Base-by-base conservation (phyloP, 257 asterid genomes). In the Cordia subcordata region DNA sequence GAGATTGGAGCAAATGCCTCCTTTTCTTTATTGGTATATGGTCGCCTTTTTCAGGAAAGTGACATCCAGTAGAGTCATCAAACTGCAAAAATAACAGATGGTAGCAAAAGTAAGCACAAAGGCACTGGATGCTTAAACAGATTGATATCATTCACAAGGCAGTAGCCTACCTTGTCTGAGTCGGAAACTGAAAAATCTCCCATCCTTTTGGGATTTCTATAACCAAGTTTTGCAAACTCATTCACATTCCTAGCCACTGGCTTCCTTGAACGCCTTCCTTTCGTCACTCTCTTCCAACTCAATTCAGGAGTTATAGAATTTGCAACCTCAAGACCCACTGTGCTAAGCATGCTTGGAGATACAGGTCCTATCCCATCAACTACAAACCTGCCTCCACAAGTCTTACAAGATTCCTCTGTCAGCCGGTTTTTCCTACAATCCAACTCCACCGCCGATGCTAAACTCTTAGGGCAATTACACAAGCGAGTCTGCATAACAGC, bases 251-350 rank as follows among this genome's bases (percentile, higher is more conserved):
- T 83, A 16, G 84, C 81, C 15, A 57, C 72, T 13, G 93, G 60
- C 77, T 83, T 87, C 73, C 78, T 73, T 8, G 88, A 60, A 39
- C 96, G 84, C 74, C 85, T 76, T 65, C 94, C 94, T 76, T 81
- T 90, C 9, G 77, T 81, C 66, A 85, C 88, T 19, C 71, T 33
- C 74, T 90, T 81, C 97, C 90, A 87, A 72, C 74, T 80, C 44
- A 87, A 40, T 65, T 82, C 85, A 23, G 76, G 65, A 66, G 53
- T 77, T 55, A 64, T 51, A 40, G 88, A 72, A 58, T 66, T 77
- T 67, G 81, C 69, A 68, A 74, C 82, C 74, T 85, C 81, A 53
- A 72, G 74, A 64, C 84, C 82, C 55, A 64, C 77, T 64, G 71
- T 57, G 72, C 79, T 77, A 59, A 60, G 79, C 88, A 85, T 83